Evolutionary conservation across 768 basidiomycete genomes (phyloP), one percentile per base, ranked within the genome.

Genomic region (Hysterangium stoloniferum): DNA sequence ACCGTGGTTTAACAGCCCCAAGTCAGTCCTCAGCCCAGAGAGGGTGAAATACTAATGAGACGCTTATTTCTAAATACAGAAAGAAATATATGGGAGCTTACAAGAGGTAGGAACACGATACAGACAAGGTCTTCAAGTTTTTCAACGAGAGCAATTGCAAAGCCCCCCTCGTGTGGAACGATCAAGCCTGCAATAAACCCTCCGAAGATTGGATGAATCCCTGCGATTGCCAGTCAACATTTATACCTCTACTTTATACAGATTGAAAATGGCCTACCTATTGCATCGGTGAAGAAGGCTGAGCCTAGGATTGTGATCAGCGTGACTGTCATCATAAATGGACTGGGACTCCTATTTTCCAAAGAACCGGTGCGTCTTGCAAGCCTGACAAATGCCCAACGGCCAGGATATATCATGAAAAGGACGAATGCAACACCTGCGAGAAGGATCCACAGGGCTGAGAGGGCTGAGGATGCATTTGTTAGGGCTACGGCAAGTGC

Each of bases 41-140:
- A 84, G 71, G 0, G 79, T 73, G 62, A 91, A 93, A 66, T 91
- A 91, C 84, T 85, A 53, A 13, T 25, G 19, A 28, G 31, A 6
- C n/a, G 38, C 46, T 42, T 47, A 32, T 36, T 27, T 34, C 36
- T 15, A 11, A 31, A 48, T 22, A 31, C 38, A 12, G 24, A 4
- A 12, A n/a, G n/a, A n/a, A n/a, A n/a, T 6, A 24, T n/a, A 20
- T 35, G 22, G 13, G 15, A 22, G 65, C 84, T 54, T 62, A 88
- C 86, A 51, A 90, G 71, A 5, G 89, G 89, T 28, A 93, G 59
- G 60, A 91, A 78, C 4, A 89, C 60, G 52, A 89, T 78, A 4
- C 76, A 67, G 7, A 92, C 80, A n/a, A 93, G 67, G 70, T 95
- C 92, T 66, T 96, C 92, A 24, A 93, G 65, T 64, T 86, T 93